Evolutionary conservation across 2,329 filamentous ascomycete genomes (phyloP), one percentile per base, ranked within the genome.

Genomic region (Arthrobotrys iridis): DNA sequence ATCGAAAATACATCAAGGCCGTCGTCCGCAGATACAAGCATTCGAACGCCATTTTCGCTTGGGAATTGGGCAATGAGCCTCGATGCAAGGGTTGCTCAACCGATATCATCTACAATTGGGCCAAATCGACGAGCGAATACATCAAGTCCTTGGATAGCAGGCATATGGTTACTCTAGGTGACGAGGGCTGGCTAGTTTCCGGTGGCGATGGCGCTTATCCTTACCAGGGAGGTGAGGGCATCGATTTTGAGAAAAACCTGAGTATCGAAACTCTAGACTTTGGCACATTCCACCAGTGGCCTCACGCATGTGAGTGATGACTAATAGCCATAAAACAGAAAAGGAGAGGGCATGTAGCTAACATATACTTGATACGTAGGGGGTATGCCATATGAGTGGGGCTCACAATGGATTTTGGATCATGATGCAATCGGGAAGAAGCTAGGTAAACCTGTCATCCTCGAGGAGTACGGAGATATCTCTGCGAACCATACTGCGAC

Each of bases 41-140:
- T 75, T 89, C 87, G 0, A 82, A 86, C 0, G 85, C 89, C 0
- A 85, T 91, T 50, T 87, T 91, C 77, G 87, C 88, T 0, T 91
- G 89, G 89, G 89, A 91, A 78, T 82, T 91, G 1, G 87, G 84
- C 67, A 91, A 91, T 77, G 89, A 91, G 81, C 87, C 88, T 13
- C 84, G 89, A 72, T 90, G 88, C 82, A 83, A 85, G 11, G 85
- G 87, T 10, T 91, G 89, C 79, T 82, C 83, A 41, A 85, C 86
- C 0, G 84, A 84, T 5, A 84, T 89, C 20, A 83, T 91, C 73
- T 85, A 84, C 35, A 83, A 86, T 48, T 91, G 89, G 89, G 88
- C 88, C 15, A 82, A 83, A 41, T 81, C 81, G 3, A 87, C 85
- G 1, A 88, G 86, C 24, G 81, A 83, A 6, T 91, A 89, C 79